phyloP scores from a whole-genome alignment of 768 basidiomycete genomes.

The Suillus subaureus region DNA sequence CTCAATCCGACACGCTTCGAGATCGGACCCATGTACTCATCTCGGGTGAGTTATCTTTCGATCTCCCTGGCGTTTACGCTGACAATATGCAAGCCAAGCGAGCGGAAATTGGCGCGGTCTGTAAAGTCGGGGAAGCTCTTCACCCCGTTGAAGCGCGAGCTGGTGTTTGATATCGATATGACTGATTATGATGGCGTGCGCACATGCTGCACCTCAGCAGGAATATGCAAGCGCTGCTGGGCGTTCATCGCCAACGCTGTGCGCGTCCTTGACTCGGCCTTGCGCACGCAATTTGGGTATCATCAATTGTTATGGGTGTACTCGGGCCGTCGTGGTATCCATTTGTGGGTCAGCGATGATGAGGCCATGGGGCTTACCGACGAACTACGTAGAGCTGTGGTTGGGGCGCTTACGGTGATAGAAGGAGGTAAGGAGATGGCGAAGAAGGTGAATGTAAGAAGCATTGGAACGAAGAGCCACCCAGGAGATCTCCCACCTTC shows the following conservation, averaged over 20 bases:
- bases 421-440: conserved; percentile 78
- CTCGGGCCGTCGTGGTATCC: conserved; percentile 97
- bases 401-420: conserved; percentile 85
- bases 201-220: conserved; percentile 91
- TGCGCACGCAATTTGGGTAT: conserved; percentile 92
- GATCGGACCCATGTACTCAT: conserved; percentile 93
- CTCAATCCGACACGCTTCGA: conserved; percentile 94
- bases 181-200: conserved; percentile 96
- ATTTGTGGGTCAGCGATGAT: conserved; percentile 94
- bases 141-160: conserved; percentile 79
- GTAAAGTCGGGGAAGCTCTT: conserved; percentile 42
- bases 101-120: conserved; percentile 82
- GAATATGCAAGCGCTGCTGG: conserved; percentile 94
- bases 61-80: neutral
- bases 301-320: conserved; percentile 95
- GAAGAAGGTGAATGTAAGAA: conserved; percentile 80
- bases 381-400: conserved; percentile 83
- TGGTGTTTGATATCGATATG: conserved; percentile 99
- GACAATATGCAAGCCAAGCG: conserved; percentile 64
- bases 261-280: conserved; percentile 73
- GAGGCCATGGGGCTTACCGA: conserved; percentile 90
- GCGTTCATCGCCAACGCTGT: conserved; percentile 92
- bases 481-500: conserved; percentile 64
- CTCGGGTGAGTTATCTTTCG: conserved; percentile 56
- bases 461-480: conserved; percentile 28